These are phyloP conservation scores for Glomus cerebriforme DNA, from an alignment of 192 early-diverging fungal species.

Conservation along the genomic window DNA sequence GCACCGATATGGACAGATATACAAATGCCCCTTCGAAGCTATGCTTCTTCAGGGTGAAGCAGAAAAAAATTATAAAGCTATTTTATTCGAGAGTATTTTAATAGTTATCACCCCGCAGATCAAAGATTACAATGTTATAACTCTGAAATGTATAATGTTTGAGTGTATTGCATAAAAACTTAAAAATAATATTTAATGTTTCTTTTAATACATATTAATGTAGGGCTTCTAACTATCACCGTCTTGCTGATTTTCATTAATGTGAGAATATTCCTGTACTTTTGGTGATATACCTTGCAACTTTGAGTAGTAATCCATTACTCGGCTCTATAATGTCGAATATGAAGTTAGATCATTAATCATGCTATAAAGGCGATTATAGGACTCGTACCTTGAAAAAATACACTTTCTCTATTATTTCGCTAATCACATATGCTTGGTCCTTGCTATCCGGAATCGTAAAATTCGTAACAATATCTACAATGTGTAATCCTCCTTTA, in stretches of 20 bases:
- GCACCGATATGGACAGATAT: too few relatives aligned
- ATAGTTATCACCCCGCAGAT: too few relatives aligned
- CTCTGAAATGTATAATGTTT: too few relatives aligned
- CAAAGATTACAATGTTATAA: too few relatives aligned
- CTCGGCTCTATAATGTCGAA: slow-evolving; percentile 20
- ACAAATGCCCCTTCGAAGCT: too few relatives aligned
- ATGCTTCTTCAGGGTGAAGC: too few relatives aligned
- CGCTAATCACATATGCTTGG: slow-evolving; percentile 1
- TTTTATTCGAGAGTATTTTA: too few relatives aligned
- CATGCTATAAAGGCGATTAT: not conserved
- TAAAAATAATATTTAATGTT: too few relatives aligned
- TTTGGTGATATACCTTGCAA: not conserved
- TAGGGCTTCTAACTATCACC: too few relatives aligned
- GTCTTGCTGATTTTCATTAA: not conserved
- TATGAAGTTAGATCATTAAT: slow-evolving; percentile 15
- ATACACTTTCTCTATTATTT: slow-evolving; percentile 12
- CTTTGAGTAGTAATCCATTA: slow-evolving; percentile 10
- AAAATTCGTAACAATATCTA: not conserved
- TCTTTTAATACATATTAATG: too few relatives aligned
- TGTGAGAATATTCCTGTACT: not conserved
- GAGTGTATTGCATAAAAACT: too few relatives aligned
- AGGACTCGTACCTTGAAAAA: slow-evolving; percentile 13
- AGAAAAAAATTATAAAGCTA: too few relatives aligned
- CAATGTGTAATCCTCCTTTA: slow-evolving; percentile 16
- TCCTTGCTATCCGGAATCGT: slow-evolving; percentile 20